These are phyloP conservation scores for Bertia moriformis DNA, from an alignment of 2,329 filamentous ascomycete genomes.

Conservation along the genomic window DNA sequence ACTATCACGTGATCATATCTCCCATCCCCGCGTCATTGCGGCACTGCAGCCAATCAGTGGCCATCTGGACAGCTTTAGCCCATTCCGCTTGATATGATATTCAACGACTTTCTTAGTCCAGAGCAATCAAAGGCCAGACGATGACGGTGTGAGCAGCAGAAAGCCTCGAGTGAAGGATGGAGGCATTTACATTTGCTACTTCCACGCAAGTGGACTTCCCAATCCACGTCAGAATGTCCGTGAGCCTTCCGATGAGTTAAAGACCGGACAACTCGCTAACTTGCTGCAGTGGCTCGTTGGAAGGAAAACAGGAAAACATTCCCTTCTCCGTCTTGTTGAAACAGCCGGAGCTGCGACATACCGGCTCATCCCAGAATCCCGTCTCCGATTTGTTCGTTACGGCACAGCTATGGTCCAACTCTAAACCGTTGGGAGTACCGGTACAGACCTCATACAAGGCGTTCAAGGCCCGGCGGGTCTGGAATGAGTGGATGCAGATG, in stretches of 20 bases:
- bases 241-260: too few relatives aligned
- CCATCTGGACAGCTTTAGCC: too few relatives aligned
- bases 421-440: constrained; percentile 82
- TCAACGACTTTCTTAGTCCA: too few relatives aligned
- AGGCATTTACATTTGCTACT: neutral
- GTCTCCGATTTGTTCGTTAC: constrained; percentile 86
- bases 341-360: constrained; percentile 10
- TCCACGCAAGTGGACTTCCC: constrained; percentile 1
- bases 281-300: neutral
- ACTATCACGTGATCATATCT: too few relatives aligned
- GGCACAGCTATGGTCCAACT: constrained; percentile 86
- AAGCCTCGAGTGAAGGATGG: too few relatives aligned
- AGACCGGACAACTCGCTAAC: too few relatives aligned
- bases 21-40: too few relatives aligned
- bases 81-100: too few relatives aligned
- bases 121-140: too few relatives aligned
- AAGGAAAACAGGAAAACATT: neutral
- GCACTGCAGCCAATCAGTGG: too few relatives aligned
- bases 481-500: constrained; percentile 92
- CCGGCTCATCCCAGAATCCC: constrained; percentile 29
- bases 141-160: too few relatives aligned
- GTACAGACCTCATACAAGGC: constrained; percentile 85
- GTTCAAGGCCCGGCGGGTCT: constrained; percentile 57
- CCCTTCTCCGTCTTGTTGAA: neutral
- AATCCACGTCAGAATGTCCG: neutral